phyloP scores from a whole-genome alignment of 179 eudicot species.

The Kewa caespitosa region DNA sequence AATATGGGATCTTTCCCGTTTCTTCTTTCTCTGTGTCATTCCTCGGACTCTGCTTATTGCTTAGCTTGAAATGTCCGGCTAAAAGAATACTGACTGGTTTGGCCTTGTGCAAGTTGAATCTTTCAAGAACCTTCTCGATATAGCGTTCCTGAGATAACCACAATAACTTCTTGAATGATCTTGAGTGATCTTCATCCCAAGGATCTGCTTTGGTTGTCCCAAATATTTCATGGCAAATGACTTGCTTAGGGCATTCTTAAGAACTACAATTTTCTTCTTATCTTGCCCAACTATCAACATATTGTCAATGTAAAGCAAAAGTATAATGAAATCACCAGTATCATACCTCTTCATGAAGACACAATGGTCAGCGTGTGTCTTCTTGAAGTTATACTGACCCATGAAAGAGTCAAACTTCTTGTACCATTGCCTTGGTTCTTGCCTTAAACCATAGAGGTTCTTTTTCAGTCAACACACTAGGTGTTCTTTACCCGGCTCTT shows the following conservation, averaged over 20 bases:
- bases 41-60: not conserved
- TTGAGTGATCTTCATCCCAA: not conserved
- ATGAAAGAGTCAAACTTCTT: not conserved
- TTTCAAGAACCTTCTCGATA: not conserved
- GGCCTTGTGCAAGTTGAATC: not conserved
- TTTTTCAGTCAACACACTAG: not conserved
- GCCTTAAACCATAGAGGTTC: not conserved
- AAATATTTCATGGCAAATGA: constrained; percentile 1
- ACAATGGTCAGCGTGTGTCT: not conserved
- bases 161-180: not conserved
- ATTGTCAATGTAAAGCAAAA: not conserved
- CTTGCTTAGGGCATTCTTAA: not conserved
- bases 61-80: not conserved
- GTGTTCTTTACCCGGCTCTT: not conserved
- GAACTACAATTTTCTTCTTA: not conserved
- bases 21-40: not conserved
- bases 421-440: not conserved
- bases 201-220: not conserved
- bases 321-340: not conserved
- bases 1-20: not conserved
- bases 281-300: not conserved
- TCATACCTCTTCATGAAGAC: not conserved
- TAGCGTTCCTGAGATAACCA: not conserved
- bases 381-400: not conserved
- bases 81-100: not conserved